Conservation (phyloP, 2,329 filamentous ascomycete species). For the Apiospora rasikravindrae region DNA sequence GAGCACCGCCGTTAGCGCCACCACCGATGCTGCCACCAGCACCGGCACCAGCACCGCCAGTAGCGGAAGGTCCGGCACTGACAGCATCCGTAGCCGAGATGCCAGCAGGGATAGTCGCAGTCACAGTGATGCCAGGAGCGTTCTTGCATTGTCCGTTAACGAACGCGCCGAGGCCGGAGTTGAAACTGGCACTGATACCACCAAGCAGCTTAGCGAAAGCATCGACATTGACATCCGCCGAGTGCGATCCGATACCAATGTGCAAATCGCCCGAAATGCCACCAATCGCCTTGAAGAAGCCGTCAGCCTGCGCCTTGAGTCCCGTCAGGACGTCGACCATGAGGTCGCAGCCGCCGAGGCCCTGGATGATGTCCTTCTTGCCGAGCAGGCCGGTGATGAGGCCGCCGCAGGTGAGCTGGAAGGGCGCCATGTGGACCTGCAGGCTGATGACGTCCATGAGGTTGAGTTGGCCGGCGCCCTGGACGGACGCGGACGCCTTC, state of each 20-base stretch:
- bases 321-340: slow-evolving; percentile 2
- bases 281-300: slow-evolving; percentile 3
- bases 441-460: slow-evolving; percentile 4
- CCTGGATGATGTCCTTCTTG: slow-evolving; percentile 12
- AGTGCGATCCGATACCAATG: slow-evolving; percentile 4
- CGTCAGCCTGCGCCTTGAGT: neutral
- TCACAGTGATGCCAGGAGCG: neutral
- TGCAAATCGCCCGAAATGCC: neutral
- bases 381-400: neutral
- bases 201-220: slow-evolving; percentile 5
- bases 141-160: slow-evolving; percentile 1
- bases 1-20: neutral
- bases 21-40: neutral
- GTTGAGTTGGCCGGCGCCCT: slow-evolving; percentile 7
- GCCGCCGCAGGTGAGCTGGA: neutral
- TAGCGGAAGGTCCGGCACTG: neutral
- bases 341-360: slow-evolving; percentile 11
- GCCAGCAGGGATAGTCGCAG: slow-evolving; percentile 2
- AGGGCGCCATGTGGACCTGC: neutral
- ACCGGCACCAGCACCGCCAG: neutral
- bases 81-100: neutral
- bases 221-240: slow-evolving; percentile 6
- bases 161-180: neutral
- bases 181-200: neutral
- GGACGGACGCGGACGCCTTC: neutral